Base-by-base conservation (phyloP, 148 eudicot species). In the Chenopodium album region DNA sequence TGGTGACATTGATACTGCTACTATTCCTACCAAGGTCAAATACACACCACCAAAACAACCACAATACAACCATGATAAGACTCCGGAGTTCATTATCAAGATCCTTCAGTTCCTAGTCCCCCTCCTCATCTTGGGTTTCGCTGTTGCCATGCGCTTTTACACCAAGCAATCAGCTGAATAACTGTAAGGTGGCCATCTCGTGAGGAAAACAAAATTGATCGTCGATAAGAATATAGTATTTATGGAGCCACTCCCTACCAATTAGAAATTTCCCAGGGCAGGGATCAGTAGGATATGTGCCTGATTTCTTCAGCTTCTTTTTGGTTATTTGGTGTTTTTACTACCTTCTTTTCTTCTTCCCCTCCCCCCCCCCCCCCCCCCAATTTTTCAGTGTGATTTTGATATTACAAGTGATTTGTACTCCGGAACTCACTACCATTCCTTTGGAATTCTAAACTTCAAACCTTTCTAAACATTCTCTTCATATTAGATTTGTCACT, bases 101-200 rank as follows among this genome's bases (percentile, higher is more conserved):
- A 83, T 95, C 78, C 93, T 95, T 79, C 98, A 91, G 85, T 92
- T 93, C 90, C 90, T 95, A 19, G 93, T 95, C 60, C 98, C 98
- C 67, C 86, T 93, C 62, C 52, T 90, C 59, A 91, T 95, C 32
- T 84, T 95, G 84, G 94, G 89, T 22, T 82, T 91, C 54, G 98
- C 97, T 76, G 76, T 95, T 13, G 97, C 88, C 54, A 78, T 94
- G 80, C 94, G 93, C 76, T 85, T 92, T 82, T 95, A 92, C 81
- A 89, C 93, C 71, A 89, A 85, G 72, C 76, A 73, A 73, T 77
- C 92, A 88, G 87, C 95, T 37, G 79, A 86, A 8, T 88, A 84
- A 85, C 37, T 50, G 1, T 50, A 28, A 73, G 73, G 23, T 6
- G 13, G 9, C 14, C 52, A 2, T 64, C 4, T 72, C 52, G 2